phyloP scores from a whole-genome alignment of 169 alveolate genomes.

The Cryptosporidium viatorum region DNA sequence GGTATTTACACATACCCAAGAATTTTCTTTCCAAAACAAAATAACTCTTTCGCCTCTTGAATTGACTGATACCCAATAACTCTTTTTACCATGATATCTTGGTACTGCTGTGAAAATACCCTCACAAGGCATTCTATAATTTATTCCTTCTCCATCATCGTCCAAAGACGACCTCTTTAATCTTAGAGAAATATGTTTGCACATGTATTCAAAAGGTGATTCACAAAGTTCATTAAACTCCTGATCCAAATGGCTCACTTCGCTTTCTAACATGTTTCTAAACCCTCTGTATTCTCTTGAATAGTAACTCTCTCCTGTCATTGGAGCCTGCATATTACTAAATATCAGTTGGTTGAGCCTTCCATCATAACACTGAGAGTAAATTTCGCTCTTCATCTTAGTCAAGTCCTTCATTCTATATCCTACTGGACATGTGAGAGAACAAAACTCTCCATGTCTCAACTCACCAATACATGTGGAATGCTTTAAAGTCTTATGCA shows the following conservation, averaged over 20 bases:
- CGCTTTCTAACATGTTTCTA: slow-evolving; percentile 6
- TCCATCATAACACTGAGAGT: slow-evolving; percentile 73
- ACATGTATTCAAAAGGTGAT: slow-evolving; percentile 25
- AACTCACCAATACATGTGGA: slow-evolving; percentile 65
- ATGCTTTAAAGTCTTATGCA: slow-evolving; percentile 25
- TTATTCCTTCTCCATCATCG: slow-evolving; percentile 3
- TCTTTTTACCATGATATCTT: slow-evolving; percentile 31
- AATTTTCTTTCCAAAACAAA: slow-evolving; percentile 60
- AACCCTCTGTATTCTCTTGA: background rate
- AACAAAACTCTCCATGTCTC: slow-evolving; percentile 60
- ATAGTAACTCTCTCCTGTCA: slow-evolving; percentile 9
- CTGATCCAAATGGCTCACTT: slow-evolving; percentile 1
- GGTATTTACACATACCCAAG: slow-evolving; percentile 61
- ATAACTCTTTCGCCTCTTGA: slow-evolving; percentile 46
- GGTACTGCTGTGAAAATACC: slow-evolving; percentile 64
- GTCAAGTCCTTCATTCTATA: slow-evolving; percentile 45
- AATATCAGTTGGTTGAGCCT: slow-evolving; percentile 16
- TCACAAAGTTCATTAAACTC: slow-evolving; percentile 29
- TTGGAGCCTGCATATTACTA: slow-evolving; percentile 3
- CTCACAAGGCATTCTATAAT: slow-evolving; percentile 47
- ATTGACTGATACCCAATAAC: slow-evolving; percentile 52
- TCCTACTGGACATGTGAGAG: slow-evolving; percentile 57
- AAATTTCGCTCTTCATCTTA: slow-evolving; percentile 28
- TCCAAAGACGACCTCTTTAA: background rate
- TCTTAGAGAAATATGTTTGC: slow-evolving; percentile 34